Conservation (phyloP, 371 early-diverging fungal species). For the Lichtheimia ramosa region DNA sequence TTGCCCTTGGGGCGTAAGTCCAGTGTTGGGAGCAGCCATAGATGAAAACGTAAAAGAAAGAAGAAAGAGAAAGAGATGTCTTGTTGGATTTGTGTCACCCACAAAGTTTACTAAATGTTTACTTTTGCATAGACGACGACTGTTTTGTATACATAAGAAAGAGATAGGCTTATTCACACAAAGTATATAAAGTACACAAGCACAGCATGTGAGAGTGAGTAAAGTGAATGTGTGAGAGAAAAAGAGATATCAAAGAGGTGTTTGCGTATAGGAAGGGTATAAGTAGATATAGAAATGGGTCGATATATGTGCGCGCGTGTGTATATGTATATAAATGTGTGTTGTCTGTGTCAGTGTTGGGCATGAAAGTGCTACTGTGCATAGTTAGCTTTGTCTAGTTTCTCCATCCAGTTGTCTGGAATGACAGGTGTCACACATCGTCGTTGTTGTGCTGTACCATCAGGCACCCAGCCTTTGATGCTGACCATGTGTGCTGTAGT, state of each 20-base stretch:
- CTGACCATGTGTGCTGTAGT: slow-evolving; percentile 34
- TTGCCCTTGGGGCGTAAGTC: too few species aligned
- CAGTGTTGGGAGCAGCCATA: too few species aligned
- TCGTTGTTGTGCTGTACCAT: slow-evolving; percentile 28
- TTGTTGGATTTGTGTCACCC: too few species aligned
- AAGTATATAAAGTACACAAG: slow-evolving; percentile 4
- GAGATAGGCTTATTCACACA: too few species aligned
- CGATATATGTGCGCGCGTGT: too few species aligned
- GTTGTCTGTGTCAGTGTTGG: too few species aligned
- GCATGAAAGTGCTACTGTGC: neutral
- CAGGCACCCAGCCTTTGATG: slow-evolving; percentile 32
- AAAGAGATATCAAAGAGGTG: slow-evolving; percentile 3
- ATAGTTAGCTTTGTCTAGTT: slow-evolving; percentile 36
- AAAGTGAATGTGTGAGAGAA: slow-evolving; percentile 1
- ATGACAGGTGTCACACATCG: slow-evolving; percentile 37
- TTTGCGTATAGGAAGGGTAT: neutral
- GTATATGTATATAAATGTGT: too few species aligned
- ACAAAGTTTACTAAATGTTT: too few species aligned
- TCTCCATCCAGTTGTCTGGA: slow-evolving; percentile 54
- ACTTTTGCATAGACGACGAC: too few species aligned
- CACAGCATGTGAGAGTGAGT: slow-evolving; percentile 8
- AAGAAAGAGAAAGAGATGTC: too few species aligned
- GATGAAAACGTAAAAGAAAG: too few species aligned
- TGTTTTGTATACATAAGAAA: too few species aligned
- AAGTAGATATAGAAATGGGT: slow-evolving; percentile 1